phyloP scores from a whole-genome alignment of 106 monocot genomes.

The Phalaenopsis equestris region DNA sequence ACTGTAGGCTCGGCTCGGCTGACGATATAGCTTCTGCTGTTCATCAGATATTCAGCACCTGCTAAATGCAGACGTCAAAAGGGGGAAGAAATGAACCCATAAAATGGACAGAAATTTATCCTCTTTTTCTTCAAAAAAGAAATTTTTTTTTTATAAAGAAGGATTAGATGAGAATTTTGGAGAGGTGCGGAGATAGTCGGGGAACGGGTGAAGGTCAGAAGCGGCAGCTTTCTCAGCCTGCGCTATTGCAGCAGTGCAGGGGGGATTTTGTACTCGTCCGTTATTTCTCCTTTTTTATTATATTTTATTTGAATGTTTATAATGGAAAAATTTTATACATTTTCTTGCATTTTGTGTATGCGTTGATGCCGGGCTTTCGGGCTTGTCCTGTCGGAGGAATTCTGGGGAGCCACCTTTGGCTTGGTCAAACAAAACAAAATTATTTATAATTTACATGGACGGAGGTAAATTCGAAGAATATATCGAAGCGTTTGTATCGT shows the following conservation, averaged over 20 bases:
- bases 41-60: constrained; percentile 56
- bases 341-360: no score
- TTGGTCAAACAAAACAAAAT: no score
- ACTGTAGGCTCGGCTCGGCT: constrained; percentile 58
- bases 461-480: no score
- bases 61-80: not conserved
- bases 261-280: not conserved
- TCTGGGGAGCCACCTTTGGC: no score
- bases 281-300: not conserved
- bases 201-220: not conserved
- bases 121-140: not conserved
- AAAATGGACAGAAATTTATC: not conserved
- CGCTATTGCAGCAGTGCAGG: not conserved
- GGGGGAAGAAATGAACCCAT: no score
- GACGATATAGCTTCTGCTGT: constrained; percentile 85
- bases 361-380: no score
- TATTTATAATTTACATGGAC: no score
- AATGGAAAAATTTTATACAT: no score
- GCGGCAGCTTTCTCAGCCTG: not conserved
- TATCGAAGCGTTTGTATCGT: no score
- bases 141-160: not conserved
- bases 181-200: not conserved
- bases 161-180: not conserved
- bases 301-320: no score
- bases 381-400: no score